Evolutionary conservation across 129 eudicot species (phyloP).

Genomic region (Erigeron canadensis): DNA sequence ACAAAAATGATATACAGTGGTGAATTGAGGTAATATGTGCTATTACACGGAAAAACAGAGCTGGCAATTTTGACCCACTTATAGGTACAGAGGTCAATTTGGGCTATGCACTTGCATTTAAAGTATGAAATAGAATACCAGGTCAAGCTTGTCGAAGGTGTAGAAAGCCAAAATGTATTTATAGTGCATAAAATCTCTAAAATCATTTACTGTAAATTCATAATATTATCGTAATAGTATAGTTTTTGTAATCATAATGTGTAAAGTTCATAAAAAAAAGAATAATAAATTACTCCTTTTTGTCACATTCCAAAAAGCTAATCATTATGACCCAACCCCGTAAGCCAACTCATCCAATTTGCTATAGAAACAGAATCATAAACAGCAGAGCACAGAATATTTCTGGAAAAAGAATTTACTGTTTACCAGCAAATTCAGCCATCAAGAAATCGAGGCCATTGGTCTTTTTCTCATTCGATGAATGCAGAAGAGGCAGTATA

Average conservation of each 20-base stretch:
- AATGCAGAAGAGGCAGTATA: slow-evolving; percentile 81
- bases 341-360: slow-evolving; percentile 2
- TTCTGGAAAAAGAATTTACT: not conserved
- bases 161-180: not conserved
- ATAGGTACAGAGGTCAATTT: not conserved
- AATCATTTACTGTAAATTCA: too few species aligned
- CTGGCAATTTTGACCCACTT: not conserved
- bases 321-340: not conserved
- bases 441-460: slow-evolving; percentile 83
- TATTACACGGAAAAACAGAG: not conserved
- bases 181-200: too few species aligned
- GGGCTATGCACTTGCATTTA: not conserved
- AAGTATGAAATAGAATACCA: not conserved
- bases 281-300: too few species aligned
- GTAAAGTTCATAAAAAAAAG: too few species aligned
- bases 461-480: slow-evolving; percentile 73
- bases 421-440: slow-evolving; percentile 93
- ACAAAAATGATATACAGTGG: slow-evolving; percentile 11
- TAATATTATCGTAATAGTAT: too few species aligned
- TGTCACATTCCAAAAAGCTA: not conserved
- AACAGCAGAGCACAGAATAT: not conserved
- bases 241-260: too few species aligned
- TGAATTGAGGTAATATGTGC: too few species aligned
- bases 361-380: not conserved
- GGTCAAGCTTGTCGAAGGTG: slow-evolving; percentile 14